phyloP scores from a whole-genome alignment of 2,329 filamentous ascomycete genomes.

The Penicillium italicum region DNA sequence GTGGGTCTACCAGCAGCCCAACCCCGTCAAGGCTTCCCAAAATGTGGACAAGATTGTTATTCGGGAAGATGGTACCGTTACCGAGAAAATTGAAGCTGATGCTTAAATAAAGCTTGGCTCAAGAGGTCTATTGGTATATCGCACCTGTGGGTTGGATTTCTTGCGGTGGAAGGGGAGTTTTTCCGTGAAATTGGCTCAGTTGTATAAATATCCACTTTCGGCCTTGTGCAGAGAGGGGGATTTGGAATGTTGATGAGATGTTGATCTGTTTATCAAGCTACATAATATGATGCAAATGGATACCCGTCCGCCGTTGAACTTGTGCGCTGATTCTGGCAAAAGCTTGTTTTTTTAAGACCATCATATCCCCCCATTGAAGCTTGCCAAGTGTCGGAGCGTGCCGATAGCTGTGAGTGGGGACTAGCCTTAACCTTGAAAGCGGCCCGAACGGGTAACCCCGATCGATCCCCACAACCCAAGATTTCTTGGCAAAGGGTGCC shows the following conservation, averaged over 20 bases:
- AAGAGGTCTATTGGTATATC: background rate
- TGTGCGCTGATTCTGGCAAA: background rate
- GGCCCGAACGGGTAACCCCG: background rate
- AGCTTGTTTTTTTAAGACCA: too few species aligned
- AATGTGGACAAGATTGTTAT: constrained; percentile 49
- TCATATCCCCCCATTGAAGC: too few species aligned
- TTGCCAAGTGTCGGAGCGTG: background rate
- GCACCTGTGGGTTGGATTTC: background rate
- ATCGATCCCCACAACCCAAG: background rate
- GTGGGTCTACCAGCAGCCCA: constrained; percentile 51
- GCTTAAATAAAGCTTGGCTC: constrained; percentile 1
- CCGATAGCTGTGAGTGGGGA: background rate
- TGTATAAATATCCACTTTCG: background rate
- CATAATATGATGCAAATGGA: background rate
- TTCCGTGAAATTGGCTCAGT: background rate
- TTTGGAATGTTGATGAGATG: background rate
- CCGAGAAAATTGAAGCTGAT: constrained; percentile 44
- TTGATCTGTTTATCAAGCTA: background rate
- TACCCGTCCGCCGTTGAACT: background rate
- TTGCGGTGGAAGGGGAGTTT: background rate
- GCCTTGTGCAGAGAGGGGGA: background rate
- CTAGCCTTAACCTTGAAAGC: background rate
- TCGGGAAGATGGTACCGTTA: constrained; percentile 45
- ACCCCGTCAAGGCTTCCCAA: constrained; percentile 51
- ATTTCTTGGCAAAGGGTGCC: background rate